Evolutionary conservation across 1,284 basidiomycete genomes (phyloP).

Genomic region (Moesziomyces antarcticus): DNA sequence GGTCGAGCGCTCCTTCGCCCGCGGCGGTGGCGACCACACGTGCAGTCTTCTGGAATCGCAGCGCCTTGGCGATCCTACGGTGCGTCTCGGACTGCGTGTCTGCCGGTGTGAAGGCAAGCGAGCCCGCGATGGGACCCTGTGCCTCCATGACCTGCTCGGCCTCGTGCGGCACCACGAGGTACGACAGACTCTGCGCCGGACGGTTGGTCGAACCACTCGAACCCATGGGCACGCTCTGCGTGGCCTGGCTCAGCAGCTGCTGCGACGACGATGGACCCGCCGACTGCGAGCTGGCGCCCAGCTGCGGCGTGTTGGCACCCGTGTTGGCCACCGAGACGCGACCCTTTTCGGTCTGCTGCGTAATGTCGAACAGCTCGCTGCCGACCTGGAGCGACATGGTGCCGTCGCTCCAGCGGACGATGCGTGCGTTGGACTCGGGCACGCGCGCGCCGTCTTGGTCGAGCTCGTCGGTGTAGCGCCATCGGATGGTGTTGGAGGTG

Average conservation of each 20-base stretch:
- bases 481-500: slow-evolving; percentile 88
- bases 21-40: slow-evolving; percentile 71
- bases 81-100: slow-evolving; percentile 91
- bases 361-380: slow-evolving; percentile 86
- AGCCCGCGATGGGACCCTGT: slow-evolving; percentile 83
- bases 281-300: slow-evolving; percentile 18
- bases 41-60: slow-evolving; percentile 81
- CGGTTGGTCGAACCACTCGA: slow-evolving; percentile 40
- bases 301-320: slow-evolving; percentile 46
- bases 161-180: slow-evolving; percentile 89
- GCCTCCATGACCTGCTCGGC: slow-evolving; percentile 84
- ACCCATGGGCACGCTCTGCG: slow-evolving; percentile 49
- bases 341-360: slow-evolving; percentile 50
- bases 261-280: slow-evolving; percentile 40
- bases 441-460: slow-evolving; percentile 76
- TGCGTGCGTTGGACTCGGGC: slow-evolving; percentile 84
- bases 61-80: slow-evolving; percentile 84
- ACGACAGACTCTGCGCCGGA: slow-evolving; percentile 70
- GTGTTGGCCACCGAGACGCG: slow-evolving; percentile 40
- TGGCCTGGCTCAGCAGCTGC: slow-evolving; percentile 37
- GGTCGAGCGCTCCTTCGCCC: slow-evolving; percentile 62
- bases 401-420: slow-evolving; percentile 92
- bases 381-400: slow-evolving; percentile 85
- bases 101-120: slow-evolving; percentile 84
- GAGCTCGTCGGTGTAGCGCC: slow-evolving; percentile 80